Percentiles rank a stretch among this genome's conserved stretches.
Conservation (phyloP, 163 green algal genomes). For the Chlamydomonas reinhardtii region DNA sequence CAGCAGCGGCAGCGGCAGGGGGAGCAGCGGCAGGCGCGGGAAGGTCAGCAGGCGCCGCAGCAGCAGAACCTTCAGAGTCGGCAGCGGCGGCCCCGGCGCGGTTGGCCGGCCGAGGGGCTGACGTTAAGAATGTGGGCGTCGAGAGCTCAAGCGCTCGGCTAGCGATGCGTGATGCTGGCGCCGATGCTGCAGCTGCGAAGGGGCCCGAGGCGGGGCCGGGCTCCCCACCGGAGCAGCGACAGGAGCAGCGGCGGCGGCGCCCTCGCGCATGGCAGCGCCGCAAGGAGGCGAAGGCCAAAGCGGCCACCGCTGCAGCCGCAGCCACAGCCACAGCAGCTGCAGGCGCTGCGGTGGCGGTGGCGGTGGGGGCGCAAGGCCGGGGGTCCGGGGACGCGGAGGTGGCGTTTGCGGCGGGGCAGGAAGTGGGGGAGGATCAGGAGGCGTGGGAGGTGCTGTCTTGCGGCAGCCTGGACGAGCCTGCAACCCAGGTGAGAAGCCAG, state of each 20-base stretch:
- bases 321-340: not conserved
- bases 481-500: conserved; percentile 4
- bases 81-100: too few species aligned
- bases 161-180: too few species aligned
- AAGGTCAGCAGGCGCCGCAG: not conserved
- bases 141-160: too few species aligned
- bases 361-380: not conserved
- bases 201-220: not conserved
- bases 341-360: conserved; percentile 13
- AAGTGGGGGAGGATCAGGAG: not conserved
- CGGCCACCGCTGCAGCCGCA: not conserved
- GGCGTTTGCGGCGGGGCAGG: not conserved
- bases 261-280: conserved; percentile 43
- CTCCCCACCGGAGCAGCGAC: not conserved
- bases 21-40: not conserved
- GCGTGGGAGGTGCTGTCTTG: conserved; percentile 38
- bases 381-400: not conserved
- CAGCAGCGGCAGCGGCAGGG: not conserved
- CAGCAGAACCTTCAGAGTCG: too few species aligned
- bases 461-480: conserved; percentile 31
- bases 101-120: too few species aligned
- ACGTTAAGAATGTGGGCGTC: too few species aligned
- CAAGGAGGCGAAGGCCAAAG: conserved; percentile 20
- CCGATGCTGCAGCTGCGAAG: not conserved
- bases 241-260: not conserved